Conservation (phyloP, 2,329 filamentous ascomycete species). For the Botrytis medusae region DNA sequence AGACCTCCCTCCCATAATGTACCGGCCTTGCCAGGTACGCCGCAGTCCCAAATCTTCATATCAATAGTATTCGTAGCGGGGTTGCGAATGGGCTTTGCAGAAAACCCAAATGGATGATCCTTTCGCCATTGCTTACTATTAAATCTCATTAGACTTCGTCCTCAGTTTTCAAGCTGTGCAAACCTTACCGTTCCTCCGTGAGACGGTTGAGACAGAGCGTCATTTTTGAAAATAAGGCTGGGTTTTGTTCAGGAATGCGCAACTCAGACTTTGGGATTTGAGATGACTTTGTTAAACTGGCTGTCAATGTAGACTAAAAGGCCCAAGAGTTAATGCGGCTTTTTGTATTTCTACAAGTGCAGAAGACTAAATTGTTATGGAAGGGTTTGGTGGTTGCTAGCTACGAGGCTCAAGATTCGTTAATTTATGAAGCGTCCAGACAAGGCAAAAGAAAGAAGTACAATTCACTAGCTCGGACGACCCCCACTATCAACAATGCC, state of each 20-base stretch:
- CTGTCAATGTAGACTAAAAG: not conserved
- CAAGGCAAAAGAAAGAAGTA: constrained; percentile 21
- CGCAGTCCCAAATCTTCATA: constrained; percentile 94
- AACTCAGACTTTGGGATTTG: not conserved
- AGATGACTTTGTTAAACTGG: not conserved
- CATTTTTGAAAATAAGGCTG: constrained; percentile 53
- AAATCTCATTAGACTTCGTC: constrained; percentile 2
- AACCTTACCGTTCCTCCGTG: constrained; percentile 63
- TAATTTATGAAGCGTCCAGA: constrained; percentile 11
- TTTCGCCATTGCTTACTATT: constrained; percentile 84
- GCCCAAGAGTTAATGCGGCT: not conserved
- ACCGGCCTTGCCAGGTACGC: constrained; percentile 92
- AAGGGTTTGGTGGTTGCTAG: constrained; percentile 17
- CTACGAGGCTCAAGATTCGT: constrained; percentile 18
- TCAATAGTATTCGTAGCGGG: constrained; percentile 74
- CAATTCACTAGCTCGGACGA: constrained; percentile 4
- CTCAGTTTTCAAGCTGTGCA: not conserved
- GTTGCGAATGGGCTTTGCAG: constrained; percentile 81
- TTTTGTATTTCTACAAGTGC: not conserved
- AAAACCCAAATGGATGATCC: constrained; percentile 98
- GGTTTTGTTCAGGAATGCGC: constrained; percentile 5
- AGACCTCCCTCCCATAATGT: constrained; percentile 97
- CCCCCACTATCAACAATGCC: constrained; percentile 12
- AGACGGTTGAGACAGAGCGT: constrained; percentile 85
- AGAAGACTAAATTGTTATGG: constrained; percentile 7